Evolutionary conservation across 495 filamentous ascomycete genomes (phyloP).

Genomic region (Xylaria castorea): DNA sequence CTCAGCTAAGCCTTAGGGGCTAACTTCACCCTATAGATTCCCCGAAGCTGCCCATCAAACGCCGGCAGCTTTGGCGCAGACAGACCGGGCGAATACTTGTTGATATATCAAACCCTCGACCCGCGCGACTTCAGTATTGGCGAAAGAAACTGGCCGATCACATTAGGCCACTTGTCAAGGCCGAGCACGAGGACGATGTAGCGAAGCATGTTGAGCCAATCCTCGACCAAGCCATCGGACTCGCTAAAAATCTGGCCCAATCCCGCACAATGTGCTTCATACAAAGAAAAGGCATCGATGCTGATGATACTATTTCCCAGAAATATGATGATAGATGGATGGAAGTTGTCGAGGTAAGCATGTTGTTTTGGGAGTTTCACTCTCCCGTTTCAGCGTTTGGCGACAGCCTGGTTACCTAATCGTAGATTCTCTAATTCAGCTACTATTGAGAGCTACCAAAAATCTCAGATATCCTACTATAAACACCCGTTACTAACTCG

Average conservation of each 20-base stretch:
- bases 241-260: constrained; percentile 2
- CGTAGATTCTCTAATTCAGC: no score
- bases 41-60: neutral
- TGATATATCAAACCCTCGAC: neutral
- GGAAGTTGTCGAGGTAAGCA: constrained; percentile 21
- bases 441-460: neutral
- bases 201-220: neutral
- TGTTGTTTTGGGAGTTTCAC: neutral
- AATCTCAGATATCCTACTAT: neutral
- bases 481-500: neutral
- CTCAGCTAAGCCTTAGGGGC: neutral
- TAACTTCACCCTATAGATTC: neutral
- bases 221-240: neutral
- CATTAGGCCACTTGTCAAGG: neutral
- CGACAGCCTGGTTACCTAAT: neutral
- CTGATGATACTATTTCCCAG: neutral
- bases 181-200: neutral
- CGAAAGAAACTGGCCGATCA: neutral
- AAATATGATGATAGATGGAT: constrained; percentile 14
- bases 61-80: constrained; percentile 6
- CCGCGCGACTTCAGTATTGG: neutral
- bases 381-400: neutral
- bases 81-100: neutral
- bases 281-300: neutral
- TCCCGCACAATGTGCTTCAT: neutral